phyloP scores from a whole-genome alignment of 495 filamentous ascomycete genomes.

The Neurospora sp. region DNA sequence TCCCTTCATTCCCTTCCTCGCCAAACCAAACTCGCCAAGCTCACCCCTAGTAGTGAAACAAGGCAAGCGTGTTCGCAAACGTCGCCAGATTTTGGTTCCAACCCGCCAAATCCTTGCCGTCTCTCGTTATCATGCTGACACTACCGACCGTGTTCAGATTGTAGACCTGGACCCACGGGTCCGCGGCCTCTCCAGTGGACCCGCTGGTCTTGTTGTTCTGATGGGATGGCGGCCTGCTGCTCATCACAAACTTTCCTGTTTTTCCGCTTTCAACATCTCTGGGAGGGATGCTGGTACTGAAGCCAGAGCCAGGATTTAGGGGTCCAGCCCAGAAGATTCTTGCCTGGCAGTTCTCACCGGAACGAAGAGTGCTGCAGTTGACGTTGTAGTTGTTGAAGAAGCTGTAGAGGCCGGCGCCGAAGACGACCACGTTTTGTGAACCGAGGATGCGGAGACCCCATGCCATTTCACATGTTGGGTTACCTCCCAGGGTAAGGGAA shows the following conservation, averaged over 20 bases:
- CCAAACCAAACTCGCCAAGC: constrained; percentile 4
- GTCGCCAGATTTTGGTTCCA: constrained; percentile 19
- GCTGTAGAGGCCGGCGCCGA: constrained; percentile 69
- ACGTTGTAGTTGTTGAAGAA: constrained; percentile 85
- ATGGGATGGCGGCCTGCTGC: neutral
- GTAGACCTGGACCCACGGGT: constrained; percentile 10
- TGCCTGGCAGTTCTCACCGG: constrained; percentile 69
- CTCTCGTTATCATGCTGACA: constrained; percentile 21
- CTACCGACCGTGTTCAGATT: constrained; percentile 25
- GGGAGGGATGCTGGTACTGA: neutral
- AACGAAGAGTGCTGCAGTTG: constrained; percentile 48
- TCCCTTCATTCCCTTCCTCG: neutral
- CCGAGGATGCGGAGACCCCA: constrained; percentile 71
- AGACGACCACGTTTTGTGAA: constrained; percentile 53
- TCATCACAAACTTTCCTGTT: neutral
- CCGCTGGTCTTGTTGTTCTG: neutral
- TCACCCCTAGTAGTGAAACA: constrained; percentile 7
- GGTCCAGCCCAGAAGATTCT: constrained; percentile 43
- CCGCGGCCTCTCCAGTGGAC: neutral
- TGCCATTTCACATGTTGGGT: constrained; percentile 40
- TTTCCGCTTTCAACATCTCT: neutral
- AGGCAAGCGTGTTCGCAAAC: constrained; percentile 20
- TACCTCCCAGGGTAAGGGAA: constrained; percentile 8
- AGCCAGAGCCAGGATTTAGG: neutral
- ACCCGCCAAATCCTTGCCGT: constrained; percentile 14